Base-by-base conservation (phyloP, 352 stramenopile genomes). In the Pythium aquatile region DNA sequence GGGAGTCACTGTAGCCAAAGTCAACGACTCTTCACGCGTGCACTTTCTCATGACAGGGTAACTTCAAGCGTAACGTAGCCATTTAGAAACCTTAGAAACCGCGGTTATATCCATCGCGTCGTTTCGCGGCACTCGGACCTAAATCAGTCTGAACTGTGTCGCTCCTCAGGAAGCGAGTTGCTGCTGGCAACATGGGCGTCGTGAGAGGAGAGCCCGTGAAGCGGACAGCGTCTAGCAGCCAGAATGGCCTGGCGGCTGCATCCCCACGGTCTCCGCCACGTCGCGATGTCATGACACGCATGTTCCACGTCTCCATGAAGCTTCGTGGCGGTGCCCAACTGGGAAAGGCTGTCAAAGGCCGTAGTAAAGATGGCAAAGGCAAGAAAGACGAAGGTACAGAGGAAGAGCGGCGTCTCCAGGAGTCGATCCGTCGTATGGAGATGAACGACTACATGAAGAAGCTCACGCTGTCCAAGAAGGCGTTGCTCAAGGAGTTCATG, bases 361-460 rank as follows among this genome's bases (percentile, higher is more conserved):
- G 79, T 24, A 91, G 79, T 66, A 93, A 93, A 54, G 83, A 91
- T 57, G 74, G 73, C 59, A 83, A 80, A 40, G 77, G 78, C 48
- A 90, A 88, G 63, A 83, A 85, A 53, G 79, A 91, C 37, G 70
- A 87, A 55, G 64, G 72, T 54, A 90, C 80, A 10, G 83, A 91
- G 32, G 85, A 93, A 44, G 85, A 93, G 58, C 66, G 72, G 51
- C 73, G 81, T 51, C 74, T 93, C 55, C 80, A 89, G 49, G 85
- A 93, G 28, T 89, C 82, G 29, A 91, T 93, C 49, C 82, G 78
- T 11, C 81, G 83, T 26, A 88, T 93, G 76, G 81, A 93, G 70
- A 93, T 91, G 85, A 89, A 83, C 73, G 84, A 93, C 70, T 91
- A 89, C 68, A 71, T 91, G 73, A 93, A 91, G 73, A 85, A 83